Percentiles rank a stretch among this genome's conserved stretches.
Conservation (phyloP, 2,329 filamentous ascomycete species). For the Nemania sp. region DNA sequence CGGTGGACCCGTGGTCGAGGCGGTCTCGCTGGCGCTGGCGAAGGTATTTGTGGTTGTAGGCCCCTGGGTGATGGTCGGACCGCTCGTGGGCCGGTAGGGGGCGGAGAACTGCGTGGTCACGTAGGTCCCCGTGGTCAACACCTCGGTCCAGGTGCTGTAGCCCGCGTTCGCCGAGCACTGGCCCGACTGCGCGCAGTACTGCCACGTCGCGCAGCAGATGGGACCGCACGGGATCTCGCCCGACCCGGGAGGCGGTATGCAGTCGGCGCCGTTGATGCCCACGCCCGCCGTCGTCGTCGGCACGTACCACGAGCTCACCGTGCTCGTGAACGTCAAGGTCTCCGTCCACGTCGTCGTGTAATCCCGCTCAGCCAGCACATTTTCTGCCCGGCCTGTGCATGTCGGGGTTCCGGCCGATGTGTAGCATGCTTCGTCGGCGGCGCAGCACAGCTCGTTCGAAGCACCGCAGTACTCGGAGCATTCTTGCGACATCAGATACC, state of each 20-base stretch:
- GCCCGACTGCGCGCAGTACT: constrained; percentile 64
- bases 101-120: constrained; percentile 60
- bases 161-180: constrained; percentile 61
- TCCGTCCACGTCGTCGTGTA: constrained; percentile 64
- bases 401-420: constrained; percentile 55
- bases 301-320: constrained; percentile 54
- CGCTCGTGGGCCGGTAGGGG: constrained; percentile 56
- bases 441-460: constrained; percentile 60
- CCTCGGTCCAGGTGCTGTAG: constrained; percentile 47
- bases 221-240: constrained; percentile 66
- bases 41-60: constrained; percentile 56
- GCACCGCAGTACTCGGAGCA: constrained; percentile 59
- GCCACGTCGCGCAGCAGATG: constrained; percentile 71
- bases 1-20: constrained; percentile 51
- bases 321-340: constrained; percentile 63
- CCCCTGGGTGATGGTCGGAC: constrained; percentile 51
- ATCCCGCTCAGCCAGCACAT: constrained; percentile 36
- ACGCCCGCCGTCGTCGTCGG: constrained; percentile 47
- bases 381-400: constrained; percentile 43
- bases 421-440: constrained; percentile 52
- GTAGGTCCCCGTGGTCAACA: constrained; percentile 48
- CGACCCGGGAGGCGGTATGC: constrained; percentile 51
- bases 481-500: constrained; percentile 53
- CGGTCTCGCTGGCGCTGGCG: constrained; percentile 50
- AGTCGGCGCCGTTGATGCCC: constrained; percentile 46